Conservation (phyloP, 805 yeast species). For the Candida anglica region DNA sequence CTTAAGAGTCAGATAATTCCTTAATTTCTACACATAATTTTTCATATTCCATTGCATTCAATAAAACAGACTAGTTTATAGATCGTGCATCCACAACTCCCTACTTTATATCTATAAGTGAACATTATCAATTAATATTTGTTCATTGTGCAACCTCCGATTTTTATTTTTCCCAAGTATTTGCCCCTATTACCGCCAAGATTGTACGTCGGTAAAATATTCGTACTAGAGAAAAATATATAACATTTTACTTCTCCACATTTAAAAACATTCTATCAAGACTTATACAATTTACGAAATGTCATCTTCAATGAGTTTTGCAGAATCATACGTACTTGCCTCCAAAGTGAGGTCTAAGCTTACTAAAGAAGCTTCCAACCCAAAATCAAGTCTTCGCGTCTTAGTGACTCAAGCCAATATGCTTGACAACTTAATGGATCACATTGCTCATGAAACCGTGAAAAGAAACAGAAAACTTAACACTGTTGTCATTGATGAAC, state of each 20-base stretch:
- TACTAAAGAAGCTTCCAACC: conserved; percentile 56
- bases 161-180: background rate
- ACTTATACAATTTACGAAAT: background rate
- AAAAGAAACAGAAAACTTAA: conserved; percentile 15
- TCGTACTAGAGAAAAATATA: no score
- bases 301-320: conserved; percentile 22
- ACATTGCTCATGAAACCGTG: conserved; percentile 28
- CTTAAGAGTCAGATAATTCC: background rate
- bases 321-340: conserved; percentile 59
- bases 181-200: background rate
- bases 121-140: background rate
- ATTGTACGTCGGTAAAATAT: no score
- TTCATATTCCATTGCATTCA: background rate
- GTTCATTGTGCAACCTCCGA: background rate
- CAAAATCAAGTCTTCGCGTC: conserved; percentile 52
- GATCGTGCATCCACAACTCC: background rate
- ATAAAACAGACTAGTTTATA: background rate
- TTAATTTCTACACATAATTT: background rate
- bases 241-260: background rate
- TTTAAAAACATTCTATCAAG: background rate
- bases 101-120: background rate
- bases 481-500: conserved; percentile 6
- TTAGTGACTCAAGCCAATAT: conserved; percentile 70
- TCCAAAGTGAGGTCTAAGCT: conserved; percentile 61
- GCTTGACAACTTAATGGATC: conserved; percentile 61